Evolutionary conservation across 768 basidiomycete species (phyloP).

Genomic region (Holtermannia corniformis): DNA sequence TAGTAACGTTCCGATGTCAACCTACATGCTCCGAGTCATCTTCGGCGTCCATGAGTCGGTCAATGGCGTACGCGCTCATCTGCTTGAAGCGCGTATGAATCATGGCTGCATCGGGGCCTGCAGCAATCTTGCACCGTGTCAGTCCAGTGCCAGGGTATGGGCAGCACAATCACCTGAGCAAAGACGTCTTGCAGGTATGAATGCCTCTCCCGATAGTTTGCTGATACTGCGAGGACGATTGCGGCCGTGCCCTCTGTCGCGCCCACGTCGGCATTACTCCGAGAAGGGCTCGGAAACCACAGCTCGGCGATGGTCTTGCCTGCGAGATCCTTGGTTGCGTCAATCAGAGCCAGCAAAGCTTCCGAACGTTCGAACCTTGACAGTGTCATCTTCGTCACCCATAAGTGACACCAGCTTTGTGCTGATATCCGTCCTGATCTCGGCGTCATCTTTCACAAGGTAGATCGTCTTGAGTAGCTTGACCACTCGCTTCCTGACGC

Average conservation of each 20-base stretch:
- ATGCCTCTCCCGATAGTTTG: conserved; percentile 70
- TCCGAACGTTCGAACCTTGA: conserved; percentile 50
- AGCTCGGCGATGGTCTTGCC: conserved; percentile 82
- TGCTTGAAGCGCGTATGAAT: neutral
- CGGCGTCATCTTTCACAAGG: conserved; percentile 51
- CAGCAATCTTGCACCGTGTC: neutral
- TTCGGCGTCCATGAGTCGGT: neutral
- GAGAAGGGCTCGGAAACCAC: conserved; percentile 52
- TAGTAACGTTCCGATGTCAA: neutral
- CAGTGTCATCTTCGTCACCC: conserved; percentile 85
- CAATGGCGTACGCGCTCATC: neutral
- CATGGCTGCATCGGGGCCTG: neutral
- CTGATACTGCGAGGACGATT: conserved; percentile 76
- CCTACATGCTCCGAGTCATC: neutral
- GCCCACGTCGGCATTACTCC: neutral
- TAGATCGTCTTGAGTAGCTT: conserved; percentile 84
- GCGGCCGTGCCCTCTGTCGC: conserved; percentile 51
- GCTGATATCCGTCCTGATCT: conserved; percentile 66
- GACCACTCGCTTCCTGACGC: conserved; percentile 90
- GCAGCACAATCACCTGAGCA: conserved; percentile 45
- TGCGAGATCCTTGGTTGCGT: conserved; percentile 59
- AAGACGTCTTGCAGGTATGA: conserved; percentile 76
- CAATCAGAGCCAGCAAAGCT: conserved; percentile 3
- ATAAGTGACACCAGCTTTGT: conserved; percentile 71
- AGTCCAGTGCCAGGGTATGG: too few species aligned